Percentiles rank a stretch among this genome's conserved stretches.
phyloP scores from a whole-genome alignment of 352 stramenopile species.

The Albugo laibachii region DNA sequence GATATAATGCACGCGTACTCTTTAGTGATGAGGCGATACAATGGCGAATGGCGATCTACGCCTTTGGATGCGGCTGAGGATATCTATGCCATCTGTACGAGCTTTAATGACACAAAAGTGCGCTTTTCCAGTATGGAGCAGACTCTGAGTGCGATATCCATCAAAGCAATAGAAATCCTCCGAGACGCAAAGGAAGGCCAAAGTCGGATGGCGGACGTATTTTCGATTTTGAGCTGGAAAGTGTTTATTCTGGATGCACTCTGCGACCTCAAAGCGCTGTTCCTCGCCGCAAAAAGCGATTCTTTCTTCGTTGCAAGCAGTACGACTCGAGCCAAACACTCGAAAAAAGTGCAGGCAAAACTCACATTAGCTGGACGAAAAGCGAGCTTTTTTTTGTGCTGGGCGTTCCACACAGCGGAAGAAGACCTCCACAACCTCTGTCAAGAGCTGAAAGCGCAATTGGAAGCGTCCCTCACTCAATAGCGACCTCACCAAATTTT shows the following conservation, averaged over 20 bases:
- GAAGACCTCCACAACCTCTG: neutral
- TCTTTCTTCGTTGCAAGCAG: conserved; percentile 4
- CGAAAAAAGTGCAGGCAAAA: conserved; percentile 10
- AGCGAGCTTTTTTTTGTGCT: conserved; percentile 43
- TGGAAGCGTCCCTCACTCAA: too few relatives aligned
- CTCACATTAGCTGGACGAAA: conserved; percentile 19
- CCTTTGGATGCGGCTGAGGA: conserved; percentile 18
- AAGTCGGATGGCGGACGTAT: conserved; percentile 21
- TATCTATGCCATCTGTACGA: conserved; percentile 23
- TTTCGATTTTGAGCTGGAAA: conserved; percentile 13
- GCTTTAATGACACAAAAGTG: conserved; percentile 30
- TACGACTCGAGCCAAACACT: conserved; percentile 8
- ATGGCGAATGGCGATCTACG: conserved; percentile 54
- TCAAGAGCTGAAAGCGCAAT: neutral
- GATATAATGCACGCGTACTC: conserved; percentile 55
- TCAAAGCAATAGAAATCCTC: neutral
- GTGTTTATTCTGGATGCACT: conserved; percentile 52
- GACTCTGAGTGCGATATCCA: conserved; percentile 5
- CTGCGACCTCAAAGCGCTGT: conserved; percentile 20
- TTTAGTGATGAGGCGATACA: conserved; percentile 47
- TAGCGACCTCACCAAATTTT: too few relatives aligned
- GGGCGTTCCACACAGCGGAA: conserved; percentile 14
- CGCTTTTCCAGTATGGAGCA: conserved; percentile 16
- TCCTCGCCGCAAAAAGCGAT: conserved; percentile 14
- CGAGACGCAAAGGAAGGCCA: conserved; percentile 3